Base-by-base conservation (phyloP, 2,329 filamentous ascomycete genomes). In the Fusarium foetens region DNA sequence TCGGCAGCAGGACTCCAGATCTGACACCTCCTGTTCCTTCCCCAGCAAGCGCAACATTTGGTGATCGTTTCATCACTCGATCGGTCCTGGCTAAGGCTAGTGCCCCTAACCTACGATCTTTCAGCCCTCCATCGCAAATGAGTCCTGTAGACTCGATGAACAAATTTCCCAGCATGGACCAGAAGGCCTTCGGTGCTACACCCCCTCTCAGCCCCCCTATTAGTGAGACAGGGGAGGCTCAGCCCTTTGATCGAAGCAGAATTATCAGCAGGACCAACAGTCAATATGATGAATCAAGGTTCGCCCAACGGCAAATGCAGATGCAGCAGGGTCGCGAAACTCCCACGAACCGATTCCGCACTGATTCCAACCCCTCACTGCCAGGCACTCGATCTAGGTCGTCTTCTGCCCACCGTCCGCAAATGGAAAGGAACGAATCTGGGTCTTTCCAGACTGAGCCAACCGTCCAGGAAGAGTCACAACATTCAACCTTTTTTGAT, bases 261-360 rank as follows among this genome's bases (percentile, higher is more conserved):
- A 97, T 94, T 0, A 92, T 93, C 2, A 82, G 85, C 25, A 82
- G 87, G 29, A 87, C 88, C 66, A 92, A 92, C 72, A 89, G 92
- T 55, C 88, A 90, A 12, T 97, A 96, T 74, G 94, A 97, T 76
- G 95, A 98, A 77, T 90, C 92, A 25, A 93, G 94, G 77, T 98
- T 94, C 76, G 89, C 93, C 9, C 92, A 97, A 78, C 90, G 94
- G 48, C 93, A 97, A 77, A 84, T 93, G 52, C 93, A 94, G 79
- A 89, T 97, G 79, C 93, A 95, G 71, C 89, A 93, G 76, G 93
- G 91, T 33, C 88, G 92, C 31, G 91, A 92, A 62, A 89, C 89
- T 0, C 89, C 91, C 1, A 84, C 84, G 1, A 81, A 81, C 38
- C 82, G 82, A 12, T 78, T 78, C 71, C 84, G 86, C 16, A 76